These are phyloP conservation scores for Kodamaea derodonti DNA, from an alignment of 1,139 yeast genomes.

Conservation along the genomic window DNA sequence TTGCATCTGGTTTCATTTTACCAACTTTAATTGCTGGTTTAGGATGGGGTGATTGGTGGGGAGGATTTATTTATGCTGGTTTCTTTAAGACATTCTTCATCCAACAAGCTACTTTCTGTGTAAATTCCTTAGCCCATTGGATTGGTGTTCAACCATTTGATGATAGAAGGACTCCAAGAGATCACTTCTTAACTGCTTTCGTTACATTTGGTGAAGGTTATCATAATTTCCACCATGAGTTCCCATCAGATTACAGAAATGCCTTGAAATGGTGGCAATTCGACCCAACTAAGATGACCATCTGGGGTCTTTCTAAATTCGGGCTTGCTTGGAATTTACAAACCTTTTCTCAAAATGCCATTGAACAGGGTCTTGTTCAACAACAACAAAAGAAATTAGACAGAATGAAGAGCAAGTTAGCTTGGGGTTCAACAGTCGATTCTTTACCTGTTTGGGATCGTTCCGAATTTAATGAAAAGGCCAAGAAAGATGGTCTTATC, in stretches of 20 bases:
- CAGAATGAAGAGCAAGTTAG: constrained; percentile 66
- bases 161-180: constrained; percentile 96
- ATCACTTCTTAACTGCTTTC: constrained; percentile 88
- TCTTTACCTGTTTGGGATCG: constrained; percentile 91
- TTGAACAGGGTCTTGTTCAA: constrained; percentile 92
- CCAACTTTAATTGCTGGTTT: constrained; percentile 78
- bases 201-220: constrained; percentile 98
- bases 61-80: constrained; percentile 92
- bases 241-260: constrained; percentile 97
- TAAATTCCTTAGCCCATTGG: constrained; percentile 97
- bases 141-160: constrained; percentile 97
- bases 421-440: constrained; percentile 90
- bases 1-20: constrained; percentile 61
- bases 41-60: constrained; percentile 85
- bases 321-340: constrained; percentile 91
- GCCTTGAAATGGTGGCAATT: constrained; percentile 98
- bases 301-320: constrained; percentile 65
- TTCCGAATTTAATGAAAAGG: constrained; percentile 68
- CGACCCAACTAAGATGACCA: constrained; percentile 89
- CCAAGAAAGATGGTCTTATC: constrained; percentile 57
- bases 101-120: constrained; percentile 98
- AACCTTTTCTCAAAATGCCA: constrained; percentile 91
- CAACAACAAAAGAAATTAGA: constrained; percentile 89
- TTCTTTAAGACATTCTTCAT: constrained; percentile 75
- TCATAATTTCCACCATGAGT: constrained; percentile 99